phyloP scores from a whole-genome alignment of 78 protist genomes.

The Mantamonas sphyraenae region DNA sequence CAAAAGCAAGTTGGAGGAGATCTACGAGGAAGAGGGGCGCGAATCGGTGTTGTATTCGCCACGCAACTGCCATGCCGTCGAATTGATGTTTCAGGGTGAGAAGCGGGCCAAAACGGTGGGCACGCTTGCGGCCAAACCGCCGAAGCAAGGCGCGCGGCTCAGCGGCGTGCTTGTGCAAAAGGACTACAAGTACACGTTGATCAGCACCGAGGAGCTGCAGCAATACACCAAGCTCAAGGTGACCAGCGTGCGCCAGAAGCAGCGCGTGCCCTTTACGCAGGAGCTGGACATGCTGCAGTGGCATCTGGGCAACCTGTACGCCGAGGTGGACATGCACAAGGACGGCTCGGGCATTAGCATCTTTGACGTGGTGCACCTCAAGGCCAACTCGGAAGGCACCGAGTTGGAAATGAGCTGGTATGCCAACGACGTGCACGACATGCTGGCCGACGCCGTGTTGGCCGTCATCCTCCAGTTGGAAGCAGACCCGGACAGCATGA shows the following conservation, averaged over 20 bases:
- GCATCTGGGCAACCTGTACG: not conserved
- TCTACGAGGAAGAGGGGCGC: constrained; percentile 17
- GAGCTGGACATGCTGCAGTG: too few species aligned
- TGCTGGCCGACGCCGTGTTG: constrained; percentile 63
- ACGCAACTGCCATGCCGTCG: constrained; percentile 12
- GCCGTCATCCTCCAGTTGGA: constrained; percentile 54
- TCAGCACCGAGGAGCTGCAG: not conserved
- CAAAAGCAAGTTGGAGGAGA: constrained; percentile 25
- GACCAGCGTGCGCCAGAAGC: not conserved
- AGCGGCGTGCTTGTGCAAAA: constrained; percentile 14
- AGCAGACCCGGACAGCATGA: constrained; percentile 32
- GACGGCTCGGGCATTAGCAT: not conserved
- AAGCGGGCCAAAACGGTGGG: constrained; percentile 30
- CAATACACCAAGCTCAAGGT: not conserved
- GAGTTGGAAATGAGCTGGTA: too few species aligned
- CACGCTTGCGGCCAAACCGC: constrained; percentile 4
- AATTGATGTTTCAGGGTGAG: constrained; percentile 4
- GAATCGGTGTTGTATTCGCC: constrained; percentile 38
- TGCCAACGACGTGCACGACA: constrained; percentile 53
- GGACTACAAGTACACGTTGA: constrained; percentile 10
- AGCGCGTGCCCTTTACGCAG: not conserved
- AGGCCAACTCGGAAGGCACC: too few species aligned
- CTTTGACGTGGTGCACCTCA: not conserved
- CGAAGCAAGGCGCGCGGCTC: not conserved
- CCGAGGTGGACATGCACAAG: not conserved